Evolutionary conservation across 352 stramenopile genomes (phyloP), one percentile per base, ranked within the genome.

Genomic region (Phytophthora boehmeriae): DNA sequence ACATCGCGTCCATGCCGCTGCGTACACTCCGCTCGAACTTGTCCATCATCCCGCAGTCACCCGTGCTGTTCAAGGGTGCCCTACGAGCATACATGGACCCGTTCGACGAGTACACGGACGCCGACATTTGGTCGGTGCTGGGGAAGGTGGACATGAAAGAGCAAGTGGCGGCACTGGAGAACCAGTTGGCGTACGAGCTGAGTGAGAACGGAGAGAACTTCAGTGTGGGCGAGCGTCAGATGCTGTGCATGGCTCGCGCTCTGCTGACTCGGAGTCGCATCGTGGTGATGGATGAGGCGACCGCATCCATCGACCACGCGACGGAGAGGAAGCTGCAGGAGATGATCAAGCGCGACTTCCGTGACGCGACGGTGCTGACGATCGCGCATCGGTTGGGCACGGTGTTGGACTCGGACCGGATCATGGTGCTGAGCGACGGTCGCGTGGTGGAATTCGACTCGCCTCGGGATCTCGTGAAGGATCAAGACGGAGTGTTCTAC

Each of bases 231-330:
- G n/a, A n/a, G n/a, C n/a, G n/a, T n/a, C n/a, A n/a, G n/a, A n/a
- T n/a, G n/a, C 59, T 98, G 8, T 97, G 90, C 58, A 77, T 98
- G 47, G 96, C 85, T 35, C 68, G 96, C 43, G 93, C 94, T 8
- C 67, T 98, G 41, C 65, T 98, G 5, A 68, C 73, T 5, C 78
- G 94, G 28, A 86, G 84, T 19, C 41, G 49, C 17, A 92, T 98
- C 39, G 63, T 98, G 17, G 63, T 98, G 2, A 93, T 98, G 73
- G 96, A 98, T 56, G 96, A 98, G 74, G 93, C 93, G 3, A 98
- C 93, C 5, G 78, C 80, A 14, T 80, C 72, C 17, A 80, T 88
- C 51, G 79, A 88, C 43, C 54, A 48, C 56, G 63, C 70, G 22
- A 82, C 66, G 27, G 88, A 97, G 71, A 38, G 60, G 13, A 63